Evolutionary conservation across 169 alveolate genomes (phyloP).

Genomic region (Cryptosporidium parvum): DNA sequence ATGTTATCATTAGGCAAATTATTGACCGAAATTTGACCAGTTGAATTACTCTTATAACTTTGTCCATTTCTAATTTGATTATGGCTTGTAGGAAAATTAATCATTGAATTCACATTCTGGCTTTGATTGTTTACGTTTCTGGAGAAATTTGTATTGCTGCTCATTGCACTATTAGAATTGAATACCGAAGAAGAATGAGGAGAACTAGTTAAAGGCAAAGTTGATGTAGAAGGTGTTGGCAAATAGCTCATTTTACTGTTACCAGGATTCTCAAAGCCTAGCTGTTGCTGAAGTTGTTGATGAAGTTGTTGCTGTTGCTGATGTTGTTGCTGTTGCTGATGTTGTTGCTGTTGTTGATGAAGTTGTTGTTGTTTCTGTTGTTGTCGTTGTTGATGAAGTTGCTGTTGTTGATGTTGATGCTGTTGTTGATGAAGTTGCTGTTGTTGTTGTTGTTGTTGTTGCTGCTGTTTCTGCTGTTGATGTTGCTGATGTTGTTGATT

Average conservation of each 20-base stretch:
- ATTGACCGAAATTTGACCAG: conserved; percentile 3
- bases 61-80: neutral
- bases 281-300: neutral
- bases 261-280: neutral
- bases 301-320: neutral
- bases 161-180: neutral
- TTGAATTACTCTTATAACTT: conserved; percentile 1
- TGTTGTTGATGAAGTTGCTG: neutral
- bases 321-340: neutral
- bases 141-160: neutral
- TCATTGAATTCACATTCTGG: neutral
- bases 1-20: neutral
- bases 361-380: neutral
- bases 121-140: neutral
- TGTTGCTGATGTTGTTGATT: neutral
- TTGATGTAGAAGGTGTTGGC: neutral
- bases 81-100: neutral
- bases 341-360: neutral
- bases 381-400: too few relatives aligned
- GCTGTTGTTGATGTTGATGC: neutral
- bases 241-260: neutral
- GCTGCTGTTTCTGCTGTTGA: neutral
- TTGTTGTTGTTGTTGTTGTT: neutral
- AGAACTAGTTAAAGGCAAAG: neutral
- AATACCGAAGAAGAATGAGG: neutral